Conservation (phyloP, 495 filamentous ascomycete species). For the Bacidia rubella region DNA sequence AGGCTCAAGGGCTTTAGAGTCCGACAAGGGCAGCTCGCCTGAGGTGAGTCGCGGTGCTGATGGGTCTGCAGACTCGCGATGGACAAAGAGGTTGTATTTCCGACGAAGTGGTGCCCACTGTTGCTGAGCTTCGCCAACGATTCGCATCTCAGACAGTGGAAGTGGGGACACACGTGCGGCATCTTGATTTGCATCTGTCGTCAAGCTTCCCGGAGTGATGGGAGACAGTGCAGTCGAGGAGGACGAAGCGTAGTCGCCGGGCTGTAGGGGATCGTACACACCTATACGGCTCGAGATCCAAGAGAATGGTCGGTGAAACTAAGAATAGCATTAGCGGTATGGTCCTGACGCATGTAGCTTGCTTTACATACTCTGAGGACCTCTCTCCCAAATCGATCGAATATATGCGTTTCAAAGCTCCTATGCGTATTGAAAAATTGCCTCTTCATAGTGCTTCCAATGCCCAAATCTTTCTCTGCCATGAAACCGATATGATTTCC, state of each 20-base stretch:
- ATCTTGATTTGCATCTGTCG: constrained; percentile 25
- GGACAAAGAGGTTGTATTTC: constrained; percentile 56
- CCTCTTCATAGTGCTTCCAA: constrained; percentile 42
- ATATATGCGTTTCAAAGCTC: constrained; percentile 57
- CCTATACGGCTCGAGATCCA: constrained; percentile 53
- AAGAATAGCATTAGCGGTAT: background rate
- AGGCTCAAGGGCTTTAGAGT: constrained; percentile 35
- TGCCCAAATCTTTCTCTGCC: constrained; percentile 50
- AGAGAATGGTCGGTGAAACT: constrained; percentile 57
- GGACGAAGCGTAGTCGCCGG: constrained; percentile 20
- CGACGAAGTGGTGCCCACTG: constrained; percentile 53
- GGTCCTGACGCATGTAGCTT: background rate
- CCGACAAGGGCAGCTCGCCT: constrained; percentile 33
- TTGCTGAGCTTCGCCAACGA: constrained; percentile 56
- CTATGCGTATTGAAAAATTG: constrained; percentile 54
- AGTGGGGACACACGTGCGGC: constrained; percentile 39
- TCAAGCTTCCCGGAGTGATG: constrained; percentile 29
- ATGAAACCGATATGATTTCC: constrained; percentile 58
- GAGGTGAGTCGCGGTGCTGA: constrained; percentile 27
- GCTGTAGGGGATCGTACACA: constrained; percentile 45
- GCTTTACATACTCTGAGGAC: constrained; percentile 38
- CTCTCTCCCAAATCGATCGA: constrained; percentile 51
- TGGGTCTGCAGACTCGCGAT: constrained; percentile 22
- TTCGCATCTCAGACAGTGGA: constrained; percentile 41
- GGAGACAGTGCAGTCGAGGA: constrained; percentile 32